Conservation (phyloP, 768 basidiomycete genomes). For the Tremella yokohamensis region DNA sequence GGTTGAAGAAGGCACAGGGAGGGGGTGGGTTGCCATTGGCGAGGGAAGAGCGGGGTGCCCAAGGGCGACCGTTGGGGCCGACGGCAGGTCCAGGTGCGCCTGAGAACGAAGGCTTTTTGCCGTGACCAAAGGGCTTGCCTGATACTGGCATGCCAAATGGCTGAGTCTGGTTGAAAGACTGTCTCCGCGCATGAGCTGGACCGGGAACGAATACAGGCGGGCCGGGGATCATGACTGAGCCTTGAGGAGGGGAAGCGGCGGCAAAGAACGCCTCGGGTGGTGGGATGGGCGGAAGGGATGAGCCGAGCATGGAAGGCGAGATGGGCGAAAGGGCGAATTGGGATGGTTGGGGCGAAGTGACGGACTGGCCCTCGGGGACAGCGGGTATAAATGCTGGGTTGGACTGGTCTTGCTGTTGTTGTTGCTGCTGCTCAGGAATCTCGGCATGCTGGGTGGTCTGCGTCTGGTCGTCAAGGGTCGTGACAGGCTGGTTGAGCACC, state of each 20-base stretch:
- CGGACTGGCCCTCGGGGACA: conserved; percentile 6
- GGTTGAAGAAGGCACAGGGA: conserved; percentile 46
- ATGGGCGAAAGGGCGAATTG: conserved; percentile 35
- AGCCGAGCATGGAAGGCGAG: conserved; percentile 38
- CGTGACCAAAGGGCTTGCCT: conserved; percentile 32
- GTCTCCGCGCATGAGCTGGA: conserved; percentile 18
- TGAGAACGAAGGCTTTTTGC: conserved; percentile 49
- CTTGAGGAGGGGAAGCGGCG: conserved; percentile 28
- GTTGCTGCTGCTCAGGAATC: neutral
- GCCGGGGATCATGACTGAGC: neutral
- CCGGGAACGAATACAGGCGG: conserved; percentile 14
- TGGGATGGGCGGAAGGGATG: conserved; percentile 37
- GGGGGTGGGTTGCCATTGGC: conserved; percentile 26
- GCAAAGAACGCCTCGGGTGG: conserved; percentile 44
- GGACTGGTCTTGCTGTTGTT: conserved; percentile 6
- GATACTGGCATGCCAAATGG: conserved; percentile 12
- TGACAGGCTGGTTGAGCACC: neutral
- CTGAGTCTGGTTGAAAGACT: conserved; percentile 29
- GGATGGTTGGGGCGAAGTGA: conserved; percentile 23
- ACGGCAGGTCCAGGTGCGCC: conserved; percentile 26
- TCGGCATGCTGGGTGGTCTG: conserved; percentile 4
- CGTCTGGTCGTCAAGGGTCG: neutral
- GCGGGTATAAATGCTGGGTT: conserved; percentile 11
- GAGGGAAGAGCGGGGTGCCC: neutral
- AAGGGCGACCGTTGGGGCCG: conserved; percentile 2